Percentiles rank a stretch among this genome's conserved stretches.
These are phyloP conservation scores for Sclerospora graminicola DNA, from an alignment of 352 stramenopile genomes.

Conservation along the genomic window DNA sequence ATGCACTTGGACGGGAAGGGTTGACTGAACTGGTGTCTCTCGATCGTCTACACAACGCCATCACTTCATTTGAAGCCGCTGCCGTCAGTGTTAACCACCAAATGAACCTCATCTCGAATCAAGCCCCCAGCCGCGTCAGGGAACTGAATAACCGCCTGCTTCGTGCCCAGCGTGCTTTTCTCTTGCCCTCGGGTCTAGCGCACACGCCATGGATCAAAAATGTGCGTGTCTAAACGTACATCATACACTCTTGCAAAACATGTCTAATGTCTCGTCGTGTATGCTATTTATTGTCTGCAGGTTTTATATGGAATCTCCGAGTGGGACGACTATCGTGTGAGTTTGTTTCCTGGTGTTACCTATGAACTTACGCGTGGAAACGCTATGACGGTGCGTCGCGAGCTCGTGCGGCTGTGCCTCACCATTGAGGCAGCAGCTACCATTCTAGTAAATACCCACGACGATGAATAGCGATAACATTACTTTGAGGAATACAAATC, in stretches of 20 bases:
- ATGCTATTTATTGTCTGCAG: slow-evolving; percentile 19
- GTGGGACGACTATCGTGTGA: slow-evolving; percentile 73
- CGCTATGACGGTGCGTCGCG: slow-evolving; percentile 60
- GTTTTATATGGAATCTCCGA: slow-evolving; percentile 75
- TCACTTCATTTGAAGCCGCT: slow-evolving; percentile 47
- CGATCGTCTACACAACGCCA: slow-evolving; percentile 44
- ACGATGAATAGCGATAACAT: slow-evolving; percentile 12
- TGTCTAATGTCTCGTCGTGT: too few species aligned
- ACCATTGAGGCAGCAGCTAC: slow-evolving; percentile 70
- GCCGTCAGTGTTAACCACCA: slow-evolving; percentile 40
- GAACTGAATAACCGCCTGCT: slow-evolving; percentile 79
- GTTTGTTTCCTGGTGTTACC: slow-evolving; percentile 62
- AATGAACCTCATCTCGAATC: slow-evolving; percentile 45
- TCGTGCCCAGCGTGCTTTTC: slow-evolving; percentile 72
- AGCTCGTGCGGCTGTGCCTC: slow-evolving; percentile 68
- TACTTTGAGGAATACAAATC: too few species aligned
- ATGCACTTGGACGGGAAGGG: slow-evolving; percentile 30
- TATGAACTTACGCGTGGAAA: slow-evolving; percentile 62
- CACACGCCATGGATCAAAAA: slow-evolving; percentile 80
- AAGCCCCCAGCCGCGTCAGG: slow-evolving; percentile 68
- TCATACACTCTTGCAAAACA: too few species aligned
- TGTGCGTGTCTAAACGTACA: slow-evolving; percentile 26
- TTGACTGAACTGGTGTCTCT: slow-evolving; percentile 26
- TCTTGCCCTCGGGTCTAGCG: slow-evolving; percentile 49
- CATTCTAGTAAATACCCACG: slow-evolving; percentile 26